Conservation (phyloP, 2,329 filamentous ascomycete genomes). For the Fusarium marasasianum region DNA sequence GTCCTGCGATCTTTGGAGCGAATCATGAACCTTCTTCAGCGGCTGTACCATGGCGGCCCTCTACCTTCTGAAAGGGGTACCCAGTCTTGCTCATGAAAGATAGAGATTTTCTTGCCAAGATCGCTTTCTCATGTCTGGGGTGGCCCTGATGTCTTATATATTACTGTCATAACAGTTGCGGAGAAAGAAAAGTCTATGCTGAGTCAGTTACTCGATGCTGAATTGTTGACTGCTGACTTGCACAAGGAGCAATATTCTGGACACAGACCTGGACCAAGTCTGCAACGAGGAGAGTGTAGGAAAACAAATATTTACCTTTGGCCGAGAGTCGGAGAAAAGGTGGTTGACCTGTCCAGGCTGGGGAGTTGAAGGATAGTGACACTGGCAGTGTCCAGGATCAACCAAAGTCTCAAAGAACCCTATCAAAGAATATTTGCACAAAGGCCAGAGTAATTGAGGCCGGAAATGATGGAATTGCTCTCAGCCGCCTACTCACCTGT, state of each 20-base stretch:
- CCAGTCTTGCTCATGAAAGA: fast-evolving
- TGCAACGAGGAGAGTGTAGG: background rate
- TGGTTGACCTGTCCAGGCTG: background rate
- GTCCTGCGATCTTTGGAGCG: fast-evolving
- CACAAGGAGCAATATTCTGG: fast-evolving
- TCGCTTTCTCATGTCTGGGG: background rate
- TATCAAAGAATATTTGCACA: background rate
- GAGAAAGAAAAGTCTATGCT: fast-evolving
- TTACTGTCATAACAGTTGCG: background rate
- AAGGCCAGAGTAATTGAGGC: fast-evolving
- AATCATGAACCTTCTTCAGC: background rate
- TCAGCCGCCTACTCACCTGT: background rate
- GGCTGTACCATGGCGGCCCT: background rate
- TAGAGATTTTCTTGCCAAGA: fast-evolving
- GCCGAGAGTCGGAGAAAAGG: no score
- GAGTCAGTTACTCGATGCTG: background rate
- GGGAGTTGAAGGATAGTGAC: background rate
- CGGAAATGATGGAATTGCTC: background rate
- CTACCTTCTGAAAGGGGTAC: fast-evolving
- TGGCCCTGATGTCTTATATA: background rate
- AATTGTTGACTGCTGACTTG: background rate
- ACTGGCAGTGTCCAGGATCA: background rate
- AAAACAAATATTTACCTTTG: background rate
- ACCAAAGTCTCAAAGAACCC: fast-evolving
- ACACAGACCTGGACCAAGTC: fast-evolving